Base-by-base conservation (phyloP, 176 grass and related monocot genomes). In the Luzula sylvatica region DNA sequence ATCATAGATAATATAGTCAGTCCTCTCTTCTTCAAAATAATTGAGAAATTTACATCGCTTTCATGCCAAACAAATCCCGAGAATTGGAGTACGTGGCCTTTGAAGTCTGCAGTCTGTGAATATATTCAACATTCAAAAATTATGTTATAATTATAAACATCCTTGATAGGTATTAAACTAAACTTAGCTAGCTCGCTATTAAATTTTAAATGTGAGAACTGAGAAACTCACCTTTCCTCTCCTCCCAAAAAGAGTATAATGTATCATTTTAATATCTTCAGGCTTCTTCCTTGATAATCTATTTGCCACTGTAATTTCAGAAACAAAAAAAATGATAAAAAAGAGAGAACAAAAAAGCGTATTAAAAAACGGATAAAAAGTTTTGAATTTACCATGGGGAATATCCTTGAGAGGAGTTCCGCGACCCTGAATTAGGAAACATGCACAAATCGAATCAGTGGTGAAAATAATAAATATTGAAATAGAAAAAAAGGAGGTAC, bases 381-480 rank as follows among this genome's bases (percentile, higher is more conserved):
- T 64, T 47, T 47, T 47, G 22, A 18, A 61, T 72, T 66, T 92
- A 98, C 93, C 93, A 32, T 24, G 70, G 40, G 86, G 72, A 77
- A 98, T 92, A 78, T 92, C 82, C 65, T 98, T 98, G 46, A 98
- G 61, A 63, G 81, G 82, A 72, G 86, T 92, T 51, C 93, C 93
- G 63, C 72, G 86, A 24, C 93, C 93, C 93, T 98, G 72, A 30
- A 68, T 61, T 21, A 43, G 60, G 56, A 78, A 26, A 23, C 42
- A 66, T 60, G n/a, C n/a, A n/a, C n/a, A n/a, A n/a, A n/a, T n/a
- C n/a, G n/a, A n/a, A n/a, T n/a, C n/a, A n/a, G n/a, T n/a, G n/a
- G n/a, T n/a, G n/a, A 58, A 11, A 55, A 19, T 11, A 71, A 64
- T 16, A 55, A 4, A 60, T 32, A 75, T 65, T 67, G 30, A 35